Evolutionary conservation across 2,329 filamentous ascomycete species (phyloP).

Genomic region (Aureobasidium mangrovei): DNA sequence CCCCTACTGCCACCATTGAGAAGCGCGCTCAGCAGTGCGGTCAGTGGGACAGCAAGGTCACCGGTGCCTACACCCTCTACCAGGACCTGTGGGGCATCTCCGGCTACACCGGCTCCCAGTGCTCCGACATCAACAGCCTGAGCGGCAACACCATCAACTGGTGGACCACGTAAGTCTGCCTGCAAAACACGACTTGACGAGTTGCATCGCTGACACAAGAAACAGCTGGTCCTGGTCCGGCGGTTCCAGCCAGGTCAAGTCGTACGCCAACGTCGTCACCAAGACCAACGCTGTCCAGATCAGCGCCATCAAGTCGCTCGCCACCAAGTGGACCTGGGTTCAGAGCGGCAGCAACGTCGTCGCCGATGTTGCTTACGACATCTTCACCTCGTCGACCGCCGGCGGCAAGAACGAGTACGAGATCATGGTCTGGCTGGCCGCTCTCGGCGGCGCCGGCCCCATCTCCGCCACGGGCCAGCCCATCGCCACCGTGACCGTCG

Average conservation of each 20-base stretch:
- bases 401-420: constrained; percentile 46
- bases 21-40: constrained; percentile 22
- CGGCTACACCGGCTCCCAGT: constrained; percentile 38
- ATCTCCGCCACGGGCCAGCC: constrained; percentile 48
- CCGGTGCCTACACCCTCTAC: constrained; percentile 29
- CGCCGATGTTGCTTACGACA: constrained; percentile 53
- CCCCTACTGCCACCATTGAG: constrained; percentile 15
- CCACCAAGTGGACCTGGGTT: constrained; percentile 38
- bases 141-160: constrained; percentile 33
- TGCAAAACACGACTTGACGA: neutral
- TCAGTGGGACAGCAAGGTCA: constrained; percentile 23
- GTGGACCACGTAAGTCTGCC: constrained; percentile 32
- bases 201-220: no score
- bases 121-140: constrained; percentile 35
- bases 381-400: constrained; percentile 48
- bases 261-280: constrained; percentile 36
- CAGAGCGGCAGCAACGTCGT: constrained; percentile 43
- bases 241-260: constrained; percentile 32
- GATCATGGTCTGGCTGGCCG: constrained; percentile 58
- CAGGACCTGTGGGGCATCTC: constrained; percentile 38
- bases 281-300: constrained; percentile 22
- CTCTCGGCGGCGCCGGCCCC: constrained; percentile 49
- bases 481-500: constrained; percentile 47
- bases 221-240: constrained; percentile 21
- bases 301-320: constrained; percentile 33